Base-by-base conservation (phyloP, 805 yeast species). In the Yarrowia bubula region DNA sequence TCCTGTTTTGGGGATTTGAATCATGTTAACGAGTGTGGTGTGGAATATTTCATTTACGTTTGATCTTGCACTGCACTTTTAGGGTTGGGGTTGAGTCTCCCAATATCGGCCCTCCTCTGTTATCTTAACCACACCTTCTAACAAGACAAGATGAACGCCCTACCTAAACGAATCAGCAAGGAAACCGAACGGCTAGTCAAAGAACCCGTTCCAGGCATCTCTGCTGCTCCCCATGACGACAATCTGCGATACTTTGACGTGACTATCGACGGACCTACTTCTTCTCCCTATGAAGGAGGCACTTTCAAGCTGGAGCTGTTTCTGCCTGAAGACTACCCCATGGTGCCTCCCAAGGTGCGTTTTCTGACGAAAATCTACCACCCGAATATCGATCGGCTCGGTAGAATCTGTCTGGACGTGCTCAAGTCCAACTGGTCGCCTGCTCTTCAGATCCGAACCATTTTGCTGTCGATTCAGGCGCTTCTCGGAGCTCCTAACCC, bases 361-460 rank as follows among this genome's bases (percentile, higher is more conserved):
- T 95, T 95, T 71, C 78, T 95, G 68, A 95, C 99, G 35, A 90
- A 87, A 75, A 92, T 95, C 32, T 95, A 95, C 75, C 99, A 95
- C 74, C 99, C 97, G 47, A 95, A 95, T 76, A 95, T 95, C 70
- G 99, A 95, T 74, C 84, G 95, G 74, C 80, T 95, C 69, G 99
- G 99, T 8, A 83, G 99, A 69, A 93, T 95, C 71, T 95, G 99
- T 78, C 82, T 95, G 61, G 98, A 95, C 75, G 98, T 95, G 46
- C 81, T 95, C 74, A 95, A 93, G 75, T 85, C 90, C 71, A 92
- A 93, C 77, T 95, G 99, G 99, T 89, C 96, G 9, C 98, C 99
- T 4, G 99, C 99, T 0, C 80, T 93, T 67, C 98, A 95, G 75
- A 95, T 95, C 69, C 83, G 98, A 76, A 95, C 98, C 8, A 88